Base-by-base conservation (phyloP, 441 rosid genomes). In the Arabidopsis hybrid region DNA sequence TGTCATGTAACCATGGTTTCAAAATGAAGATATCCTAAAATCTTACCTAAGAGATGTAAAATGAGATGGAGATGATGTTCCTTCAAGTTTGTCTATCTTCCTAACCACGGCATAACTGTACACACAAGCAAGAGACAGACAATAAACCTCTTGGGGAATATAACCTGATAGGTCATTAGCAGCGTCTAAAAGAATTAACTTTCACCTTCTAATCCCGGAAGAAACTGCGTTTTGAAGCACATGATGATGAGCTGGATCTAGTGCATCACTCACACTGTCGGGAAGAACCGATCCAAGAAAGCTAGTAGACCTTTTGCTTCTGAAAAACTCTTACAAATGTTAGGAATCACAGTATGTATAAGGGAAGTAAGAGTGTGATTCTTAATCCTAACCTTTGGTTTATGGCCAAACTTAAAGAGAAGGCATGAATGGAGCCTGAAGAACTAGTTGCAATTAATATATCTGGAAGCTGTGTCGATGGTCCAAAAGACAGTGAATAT, bases 401-500 rank as follows among this genome's bases (percentile, higher is more conserved):
- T 64, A 87, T 60, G 71, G 93, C 90, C 65, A 84, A 81, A 39
- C 82, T 85, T 71, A 86, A 83, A 53, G 87, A 84, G 66, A 94
- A 91, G 63, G 91, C 85, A 79, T 94, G 98, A 78, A 91, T 55
- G 59, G 97, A 85, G 76, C 98, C 98, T 39, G 96, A 89, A 72
- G 93, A 86, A 72, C 97, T 89, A 40, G 89, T 86, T 36, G 96
- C 98, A 36, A 84, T 81, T 72, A 94, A 91, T 77, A 94, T 85
- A 74, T 89, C 88, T 0, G 95, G 97, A 76, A 85, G 86, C 69
- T 86, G 84, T 47, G 66, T 26, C 16, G 89, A 89, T 64, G 92
- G 95, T 67, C 87, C 95, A 79, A 94, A 91, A 65, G 99, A 91
- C 73, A 94, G 82, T 56, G 97, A 94, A 82, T 79, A 91, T 88